Evolutionary conservation across 2,329 filamentous ascomycete genomes (phyloP).

Genomic region (Gaeumannomyces sp.): DNA sequence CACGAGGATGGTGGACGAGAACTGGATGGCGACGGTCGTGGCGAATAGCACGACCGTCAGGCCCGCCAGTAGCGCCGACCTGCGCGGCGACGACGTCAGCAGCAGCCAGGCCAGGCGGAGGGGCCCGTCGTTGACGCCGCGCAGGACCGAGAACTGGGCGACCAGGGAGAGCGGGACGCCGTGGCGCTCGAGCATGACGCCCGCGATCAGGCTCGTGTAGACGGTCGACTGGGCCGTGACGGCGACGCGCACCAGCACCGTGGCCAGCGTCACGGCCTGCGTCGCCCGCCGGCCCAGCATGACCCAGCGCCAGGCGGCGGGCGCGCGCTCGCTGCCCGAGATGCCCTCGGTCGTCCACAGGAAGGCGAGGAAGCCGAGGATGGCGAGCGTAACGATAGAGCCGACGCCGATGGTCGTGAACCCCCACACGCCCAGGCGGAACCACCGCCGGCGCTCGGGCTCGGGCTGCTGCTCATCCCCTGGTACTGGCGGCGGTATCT

Average conservation of each 20-base stretch:
- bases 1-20: constrained; percentile 18
- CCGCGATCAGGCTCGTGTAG: constrained; percentile 19
- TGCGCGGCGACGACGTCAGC: constrained; percentile 11
- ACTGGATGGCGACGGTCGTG: constrained; percentile 15
- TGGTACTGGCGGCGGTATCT: background rate
- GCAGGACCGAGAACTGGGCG: constrained; percentile 19
- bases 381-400: constrained; percentile 13
- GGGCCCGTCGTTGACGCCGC: constrained; percentile 18
- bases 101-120: constrained; percentile 17
- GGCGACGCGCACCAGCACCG: constrained; percentile 16
- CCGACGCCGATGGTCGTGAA: constrained; percentile 14
- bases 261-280: constrained; percentile 17
- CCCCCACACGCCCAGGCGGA: constrained; percentile 12
- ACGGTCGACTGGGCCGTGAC: constrained; percentile 17
- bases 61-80: constrained; percentile 11
- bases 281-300: constrained; percentile 16
- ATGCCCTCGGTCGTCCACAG: constrained; percentile 17
- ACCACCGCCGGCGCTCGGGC: constrained; percentile 3
- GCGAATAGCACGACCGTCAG: constrained; percentile 14
- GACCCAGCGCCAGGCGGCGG: constrained; percentile 16
- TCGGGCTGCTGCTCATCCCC: background rate
- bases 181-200: constrained; percentile 17
- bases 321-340: constrained; percentile 12
- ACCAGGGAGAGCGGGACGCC: constrained; percentile 19
- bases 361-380: constrained; percentile 17